Base-by-base conservation (phyloP, 2,329 filamentous ascomycete species). In the Decorospora gaudefroyi region DNA sequence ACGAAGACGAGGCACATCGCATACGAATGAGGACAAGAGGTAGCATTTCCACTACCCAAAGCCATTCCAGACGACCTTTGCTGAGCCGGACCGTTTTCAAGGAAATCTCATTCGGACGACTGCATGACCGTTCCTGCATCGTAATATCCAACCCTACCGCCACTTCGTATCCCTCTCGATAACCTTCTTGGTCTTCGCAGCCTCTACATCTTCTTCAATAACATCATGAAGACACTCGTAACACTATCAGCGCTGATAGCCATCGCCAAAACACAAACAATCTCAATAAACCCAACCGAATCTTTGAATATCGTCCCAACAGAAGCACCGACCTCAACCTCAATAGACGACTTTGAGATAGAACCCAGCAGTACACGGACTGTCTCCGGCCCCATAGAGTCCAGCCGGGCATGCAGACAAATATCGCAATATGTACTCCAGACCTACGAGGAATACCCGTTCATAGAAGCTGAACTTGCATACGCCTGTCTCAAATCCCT, bases 401-500 rank as follows among this genome's bases (percentile, higher is more conserved):
- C 67, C 12, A 55, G 36, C 7, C 41, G 48, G 17, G 65, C 66
- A 30, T 70, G 67, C 50, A 54, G 51, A 13, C 53, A 62, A 29
- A 54, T 69, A 30, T 47, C 49, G 15, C 36, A 52, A 4, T 32
- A 53, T n/a, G 50, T 69, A 2, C 28, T 18, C 1, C 22, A 49
- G 9, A 53, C 49, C 3, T 28, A 26, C 7, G 18, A 49, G 11
- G 26, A 49, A 6, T 56, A 36, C 27, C 59, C 61, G 2, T 62
- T 49, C 21, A 57, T 69, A 4, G 54, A 64, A 16, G 67, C 67
- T 18, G 64, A 67, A 53, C 51, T 69, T 21, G 68, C 65, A 27
- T 62, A 64, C 35, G 58, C 62, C 13, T 74, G 71, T 46, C 48
- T 72, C 8, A 62, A 66, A 38, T 65, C 68, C 2, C 61, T 73